Base-by-base conservation (phyloP, 306 rosid species). In the Macrotyloma uniflorum region DNA sequence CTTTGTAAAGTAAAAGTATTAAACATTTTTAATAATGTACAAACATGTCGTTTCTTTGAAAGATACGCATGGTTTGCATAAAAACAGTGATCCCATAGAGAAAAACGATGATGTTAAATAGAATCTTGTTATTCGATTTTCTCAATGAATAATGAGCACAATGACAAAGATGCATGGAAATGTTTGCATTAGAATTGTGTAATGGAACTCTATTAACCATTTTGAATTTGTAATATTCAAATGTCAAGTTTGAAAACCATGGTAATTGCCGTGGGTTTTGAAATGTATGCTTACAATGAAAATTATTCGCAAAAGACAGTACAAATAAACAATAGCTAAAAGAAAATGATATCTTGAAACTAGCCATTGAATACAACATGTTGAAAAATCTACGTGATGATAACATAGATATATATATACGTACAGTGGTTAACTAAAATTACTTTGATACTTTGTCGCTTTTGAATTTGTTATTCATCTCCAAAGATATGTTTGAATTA, bases 241-340 rank as follows among this genome's bases (percentile, higher is more conserved):
- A 20, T 72, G 26, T 43, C 42, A 55, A 72, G 26, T 36, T n/a
- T 73, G 55, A 55, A 72, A 72, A 55, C 77, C 78, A 73, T 73
- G 78, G 58, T 57, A 42, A 43, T 6, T 5, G 43, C 28, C 43
- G 57, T 57, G 43, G 78, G n/a, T 74, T 73, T 73, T 73, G 77
- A 72, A 54, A 16, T 61, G 42, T 16, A 28, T 11, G 32, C 28
- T 15, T 63, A 24, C 9, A 28, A 32, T 30, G 47, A 24, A 72
- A 50, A 30, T 54, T 80, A 74, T 32, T 54, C n/a, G 6, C 14
- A 22, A 23, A 38, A 43, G 35, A 20, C 30, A 7, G 28, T 32
- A 23, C 22, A 9, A 0, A 55, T 77, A 54, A 70, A 59, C 12
- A 36, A 74, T 46, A 23, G 5, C 65, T 24, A 36, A 53, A 66